Evolutionary conservation across 768 basidiomycete species (phyloP).

Genomic region (Boletus subcaerulescens): DNA sequence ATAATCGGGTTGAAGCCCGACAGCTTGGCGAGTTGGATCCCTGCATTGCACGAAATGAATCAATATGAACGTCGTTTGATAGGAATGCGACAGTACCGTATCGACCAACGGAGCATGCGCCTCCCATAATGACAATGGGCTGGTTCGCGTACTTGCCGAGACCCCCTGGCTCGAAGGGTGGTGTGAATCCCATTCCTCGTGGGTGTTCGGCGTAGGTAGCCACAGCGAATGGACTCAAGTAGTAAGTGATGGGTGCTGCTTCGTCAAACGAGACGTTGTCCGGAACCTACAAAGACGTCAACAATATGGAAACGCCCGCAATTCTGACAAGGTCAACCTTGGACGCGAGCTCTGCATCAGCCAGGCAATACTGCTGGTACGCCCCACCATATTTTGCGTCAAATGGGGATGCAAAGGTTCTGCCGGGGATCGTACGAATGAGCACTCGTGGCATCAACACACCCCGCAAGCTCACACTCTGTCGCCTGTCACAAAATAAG

Average conservation of each 20-base stretch:
- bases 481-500: conserved; percentile 32
- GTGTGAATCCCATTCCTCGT: conserved; percentile 22
- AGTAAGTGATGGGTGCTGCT: conserved; percentile 35
- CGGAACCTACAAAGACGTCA: conserved; percentile 26
- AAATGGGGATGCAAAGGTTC: conserved; percentile 6
- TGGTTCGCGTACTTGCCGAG: conserved; percentile 31
- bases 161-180: conserved; percentile 28
- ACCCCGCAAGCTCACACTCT: conserved; percentile 27
- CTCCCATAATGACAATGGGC: conserved; percentile 35
- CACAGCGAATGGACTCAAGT: conserved; percentile 31
- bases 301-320: not conserved
- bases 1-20: conserved; percentile 36
- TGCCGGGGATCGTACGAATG: not conserved
- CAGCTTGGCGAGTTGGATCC: conserved; percentile 32
- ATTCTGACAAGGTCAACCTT: conserved; percentile 7
- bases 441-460: not conserved
- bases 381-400: not conserved
- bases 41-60: conserved; percentile 4
- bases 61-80: not conserved
- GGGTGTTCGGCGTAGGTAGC: conserved; percentile 32
- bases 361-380: conserved; percentile 25
- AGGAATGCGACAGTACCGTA: conserved; percentile 21
- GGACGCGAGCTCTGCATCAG: conserved; percentile 18
- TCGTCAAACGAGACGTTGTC: conserved; percentile 34
- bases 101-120: conserved; percentile 39